Base-by-base conservation (phyloP, 768 basidiomycete species). In the Terana coerulea region DNA sequence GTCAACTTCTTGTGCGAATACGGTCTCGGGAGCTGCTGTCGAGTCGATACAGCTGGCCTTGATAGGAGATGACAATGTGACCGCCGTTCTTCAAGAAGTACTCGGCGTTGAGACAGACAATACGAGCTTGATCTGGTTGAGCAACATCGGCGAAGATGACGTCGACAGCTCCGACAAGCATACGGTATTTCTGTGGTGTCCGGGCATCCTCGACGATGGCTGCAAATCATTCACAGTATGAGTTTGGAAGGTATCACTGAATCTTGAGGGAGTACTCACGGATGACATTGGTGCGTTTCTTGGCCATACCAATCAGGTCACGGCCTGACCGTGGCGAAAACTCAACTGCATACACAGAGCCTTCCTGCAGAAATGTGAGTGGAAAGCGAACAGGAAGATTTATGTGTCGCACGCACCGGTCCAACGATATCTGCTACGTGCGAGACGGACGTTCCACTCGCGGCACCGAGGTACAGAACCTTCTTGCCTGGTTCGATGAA, bases 361-460 rank as follows among this genome's bases (percentile, higher is more conserved):
- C 97, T 58, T 97, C 93, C 91, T 94, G 57, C 3, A 59, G 15
- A 39, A 2, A 34, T 49, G 56, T 33, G 42, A 52, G 25, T 35
- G 17, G n/a, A 41, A 11, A 7, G 19, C 30, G 43, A 29, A 17
- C 43, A 9, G 15, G 34, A 37, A 45, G 36, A 12, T n/a, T 26
- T 22, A 30, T 34, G 7, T 17, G 22, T 15, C 40, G 69, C n/a
- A 67, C 89, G 62, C 59, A 92, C 91, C 17, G 97, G 95, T 15
- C 97, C 97, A 65, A 98, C 94, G 58, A 99, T 91, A 70, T 99
- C 97, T 21, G 95, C 95, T 46, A 99, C 97, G 80, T 99, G 97
- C 60, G 91, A 94, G 56, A 98, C 97, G 72, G 90, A 92, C 33
- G 97, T 98, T 58, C 97, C 97, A 59, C 91, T 93, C 1, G 97